These are phyloP conservation scores for Helianthus tuberosus DNA, from an alignment of 129 eudicot genomes.

Conservation along the genomic window DNA sequence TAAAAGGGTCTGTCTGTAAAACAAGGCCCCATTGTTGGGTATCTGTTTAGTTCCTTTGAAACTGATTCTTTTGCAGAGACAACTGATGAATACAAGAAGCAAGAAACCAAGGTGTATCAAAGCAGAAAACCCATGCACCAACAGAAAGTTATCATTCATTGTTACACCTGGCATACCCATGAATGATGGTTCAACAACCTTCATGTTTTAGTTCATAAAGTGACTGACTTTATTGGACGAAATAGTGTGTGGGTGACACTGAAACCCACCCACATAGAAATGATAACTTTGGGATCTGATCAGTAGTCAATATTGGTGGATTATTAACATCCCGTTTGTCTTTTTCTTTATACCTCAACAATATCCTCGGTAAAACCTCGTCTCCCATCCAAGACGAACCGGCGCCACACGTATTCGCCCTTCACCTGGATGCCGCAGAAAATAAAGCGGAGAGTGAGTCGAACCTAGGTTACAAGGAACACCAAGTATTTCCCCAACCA, in stretches of 20 bases:
- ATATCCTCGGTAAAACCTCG: no score
- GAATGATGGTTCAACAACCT: no score
- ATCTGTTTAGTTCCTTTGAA: slow-evolving; percentile 24
- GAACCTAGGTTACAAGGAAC: no score
- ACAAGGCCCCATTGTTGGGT: slow-evolving; percentile 25
- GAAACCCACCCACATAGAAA: background rate
- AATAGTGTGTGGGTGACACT: background rate
- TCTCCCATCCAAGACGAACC: no score
- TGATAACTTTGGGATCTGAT: background rate
- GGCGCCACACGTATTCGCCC: no score
- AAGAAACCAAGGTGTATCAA: slow-evolving; percentile 48
- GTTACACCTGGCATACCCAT: background rate
- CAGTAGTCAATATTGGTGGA: no score
- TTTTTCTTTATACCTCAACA: no score
- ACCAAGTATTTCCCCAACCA: no score
- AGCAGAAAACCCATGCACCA: slow-evolving; percentile 40
- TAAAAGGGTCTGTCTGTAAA: background rate
- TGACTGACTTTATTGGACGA: background rate
- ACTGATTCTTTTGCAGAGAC: slow-evolving; percentile 33
- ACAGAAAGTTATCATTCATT: slow-evolving; percentile 24
- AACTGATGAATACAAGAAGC: slow-evolving; percentile 35
- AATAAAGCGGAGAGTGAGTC: no score
- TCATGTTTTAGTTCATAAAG: no score
- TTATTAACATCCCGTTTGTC: no score
- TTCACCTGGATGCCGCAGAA: no score